A percentile compares a stretch with the other conserved stretches of the same genome.
Evolutionary conservation across 768 basidiomycete genomes (phyloP).

Genomic region (Mycena amicta): DNA sequence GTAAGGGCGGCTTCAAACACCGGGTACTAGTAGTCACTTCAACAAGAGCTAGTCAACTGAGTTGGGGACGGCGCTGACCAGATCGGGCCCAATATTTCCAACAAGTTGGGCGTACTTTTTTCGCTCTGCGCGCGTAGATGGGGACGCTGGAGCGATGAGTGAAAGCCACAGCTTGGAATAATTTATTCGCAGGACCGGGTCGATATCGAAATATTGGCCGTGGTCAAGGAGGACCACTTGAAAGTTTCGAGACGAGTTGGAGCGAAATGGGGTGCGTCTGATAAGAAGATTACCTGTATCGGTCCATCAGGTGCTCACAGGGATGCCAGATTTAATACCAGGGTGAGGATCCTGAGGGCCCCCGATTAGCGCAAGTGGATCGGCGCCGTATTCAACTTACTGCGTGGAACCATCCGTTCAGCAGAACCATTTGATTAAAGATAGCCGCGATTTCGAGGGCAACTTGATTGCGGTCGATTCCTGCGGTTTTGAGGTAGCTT

Average conservation of each 20-base stretch:
- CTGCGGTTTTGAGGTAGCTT: slow-evolving; percentile 73
- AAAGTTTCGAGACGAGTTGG: slow-evolving; percentile 89
- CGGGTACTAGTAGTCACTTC: slow-evolving; percentile 74
- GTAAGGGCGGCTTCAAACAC: slow-evolving; percentile 95
- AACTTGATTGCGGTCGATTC: slow-evolving; percentile 93
- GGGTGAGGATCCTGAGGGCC: slow-evolving; percentile 83
- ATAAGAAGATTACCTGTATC: slow-evolving; percentile 84
- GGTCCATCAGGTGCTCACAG: too few relatives aligned
- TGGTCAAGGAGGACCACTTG: slow-evolving; percentile 96
- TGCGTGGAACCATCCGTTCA: slow-evolving; percentile 89
- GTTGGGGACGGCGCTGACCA: slow-evolving; percentile 67
- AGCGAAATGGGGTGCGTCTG: slow-evolving; percentile 61
- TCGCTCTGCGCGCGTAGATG: slow-evolving; percentile 64
- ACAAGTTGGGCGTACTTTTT: slow-evolving; percentile 88
- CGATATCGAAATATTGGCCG: slow-evolving; percentile 91
- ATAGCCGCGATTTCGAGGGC: slow-evolving; percentile 88
- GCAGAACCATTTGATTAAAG: slow-evolving; percentile 93
- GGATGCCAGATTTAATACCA: too few relatives aligned
- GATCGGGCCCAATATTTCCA: slow-evolving; percentile 86
- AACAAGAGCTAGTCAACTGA: too few relatives aligned
- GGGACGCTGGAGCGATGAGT: slow-evolving; percentile 74
- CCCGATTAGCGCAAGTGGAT: too few relatives aligned
- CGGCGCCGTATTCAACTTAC: too few relatives aligned
- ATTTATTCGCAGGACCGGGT: slow-evolving; percentile 75
- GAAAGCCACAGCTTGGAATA: slow-evolving; percentile 91